Evolutionary conservation across 768 basidiomycete species (phyloP), one percentile per base, ranked within the genome.

Genomic region (Lyophyllum semitale): DNA sequence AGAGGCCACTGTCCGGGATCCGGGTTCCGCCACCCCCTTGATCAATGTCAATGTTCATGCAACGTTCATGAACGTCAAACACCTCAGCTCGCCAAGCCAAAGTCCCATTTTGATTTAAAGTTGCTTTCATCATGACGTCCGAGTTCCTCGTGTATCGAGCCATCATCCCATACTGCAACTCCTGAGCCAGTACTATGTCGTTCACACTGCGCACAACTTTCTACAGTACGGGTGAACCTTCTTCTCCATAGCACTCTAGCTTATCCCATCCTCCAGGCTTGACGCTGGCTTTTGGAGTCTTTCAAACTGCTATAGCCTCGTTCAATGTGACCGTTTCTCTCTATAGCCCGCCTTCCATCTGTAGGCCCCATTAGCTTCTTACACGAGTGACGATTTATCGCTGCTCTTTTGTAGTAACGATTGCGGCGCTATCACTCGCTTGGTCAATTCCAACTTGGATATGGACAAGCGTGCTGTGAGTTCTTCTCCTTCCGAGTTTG

Each of bases 381-480:
- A n/a, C 37, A 18, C 22, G 8, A 20, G n/a, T n/a, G n/a, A n/a
- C n/a, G 23, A 13, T 37, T 18, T 20, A 13, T 27, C 27, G 26
- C 8, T 1, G 17, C 12, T 5, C 8, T 40, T 15, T 3, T 7
- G 27, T 29, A 51, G 49, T 6, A 15, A 26, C 41, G 1, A 41
- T 51, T n/a, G 8, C 3, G 23, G 46, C 5, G 1, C 8, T 48
- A 1, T 1, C 53, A 12, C 8, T 40, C 6, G 47, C 4, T 5
- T 47, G 46, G 53, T 15, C 53, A 12, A 2, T 23, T 13, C 27
- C 27, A 18, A 54, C 53, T 3, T 48, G 45, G 38, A 47, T 54
- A 20, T 54, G 53, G 53, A 20, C 47, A 11, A 54, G 53, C 46
- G 45, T 54, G n/a, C 15, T 54, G 53, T 54, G 32, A 18, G 46